A percentile compares a stretch with the other conserved stretches of the same genome.
These are phyloP conservation scores for Scleromitrula shiraiana DNA, from an alignment of 2,329 filamentous ascomycete genomes.

Conservation along the genomic window DNA sequence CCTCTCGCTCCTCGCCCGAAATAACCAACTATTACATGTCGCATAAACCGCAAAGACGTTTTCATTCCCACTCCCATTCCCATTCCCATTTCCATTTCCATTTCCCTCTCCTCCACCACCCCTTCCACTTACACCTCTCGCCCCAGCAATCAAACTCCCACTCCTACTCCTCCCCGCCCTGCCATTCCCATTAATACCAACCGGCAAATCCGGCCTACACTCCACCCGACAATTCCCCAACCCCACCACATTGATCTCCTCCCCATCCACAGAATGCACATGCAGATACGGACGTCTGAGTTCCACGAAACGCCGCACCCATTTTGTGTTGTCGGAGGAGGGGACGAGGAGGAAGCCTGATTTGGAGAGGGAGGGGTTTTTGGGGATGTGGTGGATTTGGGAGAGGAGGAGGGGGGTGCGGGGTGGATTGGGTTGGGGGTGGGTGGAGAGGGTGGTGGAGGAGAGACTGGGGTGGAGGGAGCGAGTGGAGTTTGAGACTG, in stretches of 20 bases:
- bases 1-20: conserved; percentile 78
- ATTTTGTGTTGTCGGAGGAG: conserved; percentile 71
- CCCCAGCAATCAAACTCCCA: neutral
- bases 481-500: too few relatives aligned
- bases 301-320: conserved; percentile 91
- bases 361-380: conserved; percentile 75
- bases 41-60: conserved; percentile 88
- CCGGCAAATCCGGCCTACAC: conserved; percentile 63
- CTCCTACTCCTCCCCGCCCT: neutral
- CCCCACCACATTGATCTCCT: conserved; percentile 85
- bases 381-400: conserved; percentile 67
- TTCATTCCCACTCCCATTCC: too few relatives aligned
- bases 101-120: conserved; percentile 25
- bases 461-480: too few relatives aligned
- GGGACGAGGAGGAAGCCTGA: conserved; percentile 82
- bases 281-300: conserved; percentile 86
- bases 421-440: neutral
- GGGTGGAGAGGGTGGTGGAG: neutral
- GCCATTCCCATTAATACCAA: conserved; percentile 14
- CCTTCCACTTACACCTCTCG: neutral
- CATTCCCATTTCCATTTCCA: too few relatives aligned
- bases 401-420: conserved; percentile 45
- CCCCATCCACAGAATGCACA: conserved; percentile 62
- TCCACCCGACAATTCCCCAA: conserved; percentile 86
- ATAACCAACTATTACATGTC: conserved; percentile 89